Evolutionary conservation across 345 rosid genomes (phyloP).

Genomic region (Acer saccharum): DNA sequence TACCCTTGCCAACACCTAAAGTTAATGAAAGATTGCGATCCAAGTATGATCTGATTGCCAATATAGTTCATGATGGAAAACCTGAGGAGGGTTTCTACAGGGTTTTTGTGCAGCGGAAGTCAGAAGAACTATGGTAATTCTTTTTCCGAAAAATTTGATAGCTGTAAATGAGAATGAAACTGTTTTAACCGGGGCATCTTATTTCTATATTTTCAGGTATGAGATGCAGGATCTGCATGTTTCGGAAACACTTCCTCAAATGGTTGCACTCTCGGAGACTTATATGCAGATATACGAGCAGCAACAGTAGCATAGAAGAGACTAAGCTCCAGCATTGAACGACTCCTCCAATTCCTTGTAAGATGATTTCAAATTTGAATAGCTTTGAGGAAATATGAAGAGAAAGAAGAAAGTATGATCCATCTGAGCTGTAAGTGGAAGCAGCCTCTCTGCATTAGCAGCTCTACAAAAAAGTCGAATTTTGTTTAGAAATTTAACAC

Average conservation of each 20-base stretch:
- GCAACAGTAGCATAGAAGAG: slow-evolving; percentile 32
- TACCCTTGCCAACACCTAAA: slow-evolving; percentile 72
- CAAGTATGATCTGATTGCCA: slow-evolving; percentile 90
- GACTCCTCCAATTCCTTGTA: too few relatives aligned
- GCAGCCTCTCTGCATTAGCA: too few relatives aligned
- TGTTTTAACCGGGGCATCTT: not conserved
- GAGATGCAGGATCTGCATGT: slow-evolving; percentile 99
- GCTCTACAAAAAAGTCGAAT: too few relatives aligned
- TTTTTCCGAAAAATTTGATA: not conserved
- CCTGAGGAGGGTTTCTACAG: slow-evolving; percentile 93
- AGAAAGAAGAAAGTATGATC: too few relatives aligned
- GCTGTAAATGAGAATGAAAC: slow-evolving; percentile 2
- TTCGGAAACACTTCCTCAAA: slow-evolving; percentile 95
- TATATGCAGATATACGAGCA: slow-evolving; percentile 98
- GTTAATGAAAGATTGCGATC: slow-evolving; percentile 63
- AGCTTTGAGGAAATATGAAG: too few relatives aligned
- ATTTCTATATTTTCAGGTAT: slow-evolving; percentile 57
- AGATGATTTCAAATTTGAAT: too few relatives aligned
- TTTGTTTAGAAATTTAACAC: too few relatives aligned
- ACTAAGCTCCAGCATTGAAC: too few relatives aligned
- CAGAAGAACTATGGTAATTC: slow-evolving; percentile 84
- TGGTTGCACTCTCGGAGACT: slow-evolving; percentile 96
- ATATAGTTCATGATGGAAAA: slow-evolving; percentile 96
- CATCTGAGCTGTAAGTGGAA: too few relatives aligned
- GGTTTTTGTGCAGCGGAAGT: slow-evolving; percentile 96